Conservation (phyloP, 2,329 filamentous ascomycete genomes). For the Scedosporium aurantiacum region DNA sequence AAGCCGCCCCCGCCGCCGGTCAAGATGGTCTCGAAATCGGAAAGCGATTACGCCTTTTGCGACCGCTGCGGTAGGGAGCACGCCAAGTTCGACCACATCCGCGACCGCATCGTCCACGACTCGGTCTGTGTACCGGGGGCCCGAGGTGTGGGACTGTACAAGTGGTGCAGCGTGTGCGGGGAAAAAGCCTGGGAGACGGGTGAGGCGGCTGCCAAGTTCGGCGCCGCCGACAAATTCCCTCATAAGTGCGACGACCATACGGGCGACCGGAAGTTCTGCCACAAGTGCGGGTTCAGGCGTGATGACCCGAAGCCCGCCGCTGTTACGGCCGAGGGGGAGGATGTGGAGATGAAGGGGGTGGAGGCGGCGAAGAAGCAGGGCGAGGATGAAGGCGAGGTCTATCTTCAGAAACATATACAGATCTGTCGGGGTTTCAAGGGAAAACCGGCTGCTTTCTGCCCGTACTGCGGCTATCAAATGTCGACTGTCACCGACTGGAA, state of each 20-base stretch:
- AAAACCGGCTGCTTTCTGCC: constrained; percentile 12
- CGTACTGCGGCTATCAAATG: constrained; percentile 12
- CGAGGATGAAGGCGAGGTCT: neutral
- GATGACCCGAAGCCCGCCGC: neutral
- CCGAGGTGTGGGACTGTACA: constrained; percentile 6
- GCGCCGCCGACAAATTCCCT: constrained; percentile 8
- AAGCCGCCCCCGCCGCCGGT: constrained; percentile 1
- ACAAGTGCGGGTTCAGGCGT: constrained; percentile 9
- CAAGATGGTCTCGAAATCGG: constrained; percentile 7
- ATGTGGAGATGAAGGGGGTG: neutral
- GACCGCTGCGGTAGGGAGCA: constrained; percentile 16
- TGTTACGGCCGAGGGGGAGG: too few species aligned
- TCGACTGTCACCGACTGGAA: neutral
- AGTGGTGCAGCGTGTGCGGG: constrained; percentile 13
- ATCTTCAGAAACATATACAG: constrained; percentile 9
- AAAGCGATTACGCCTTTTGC: constrained; percentile 13
- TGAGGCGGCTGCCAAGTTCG: constrained; percentile 5
- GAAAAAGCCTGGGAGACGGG: constrained; percentile 8
- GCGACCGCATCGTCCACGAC: constrained; percentile 14
- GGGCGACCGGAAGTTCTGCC: constrained; percentile 8
- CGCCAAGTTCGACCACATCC: constrained; percentile 4
- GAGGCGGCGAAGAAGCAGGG: too few species aligned
- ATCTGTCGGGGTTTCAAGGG: constrained; percentile 12
- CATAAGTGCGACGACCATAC: constrained; percentile 10
- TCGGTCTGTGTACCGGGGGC: constrained; percentile 12